phyloP scores from a whole-genome alignment of 1,139 yeast genomes.

The Hanseniaspora sp. region DNA sequence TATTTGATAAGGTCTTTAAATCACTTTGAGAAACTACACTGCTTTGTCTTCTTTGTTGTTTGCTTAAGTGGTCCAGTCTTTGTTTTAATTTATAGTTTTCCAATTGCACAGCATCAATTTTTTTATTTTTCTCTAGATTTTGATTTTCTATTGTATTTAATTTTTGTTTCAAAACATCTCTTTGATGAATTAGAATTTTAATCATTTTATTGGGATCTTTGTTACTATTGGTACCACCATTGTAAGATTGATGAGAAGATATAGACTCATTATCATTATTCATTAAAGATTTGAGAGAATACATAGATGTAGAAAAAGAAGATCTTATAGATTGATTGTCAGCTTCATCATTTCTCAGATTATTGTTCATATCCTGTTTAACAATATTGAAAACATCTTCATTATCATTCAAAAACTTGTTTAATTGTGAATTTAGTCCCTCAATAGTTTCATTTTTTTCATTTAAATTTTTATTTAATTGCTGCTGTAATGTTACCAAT shows the following conservation, averaged over 20 bases:
- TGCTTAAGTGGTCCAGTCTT: background rate
- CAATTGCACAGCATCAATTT: background rate
- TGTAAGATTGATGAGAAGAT: background rate
- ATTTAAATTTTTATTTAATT: background rate
- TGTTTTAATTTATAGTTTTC: conserved; percentile 3
- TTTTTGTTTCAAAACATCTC: conserved; percentile 14
- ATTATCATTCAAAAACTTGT: conserved; percentile 7
- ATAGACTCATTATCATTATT: background rate
- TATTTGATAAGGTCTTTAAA: background rate
- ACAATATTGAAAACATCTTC: background rate
- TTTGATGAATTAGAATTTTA: conserved; percentile 3
- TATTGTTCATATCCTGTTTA: background rate
- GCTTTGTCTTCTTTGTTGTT: background rate
- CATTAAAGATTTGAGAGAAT: conserved; percentile 10
- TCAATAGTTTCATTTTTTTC: conserved; percentile 5
- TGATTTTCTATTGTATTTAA: background rate
- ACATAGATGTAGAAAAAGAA: conserved; percentile 8
- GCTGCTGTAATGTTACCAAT: background rate
- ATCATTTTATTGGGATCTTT: conserved; percentile 10
- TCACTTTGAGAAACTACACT: background rate
- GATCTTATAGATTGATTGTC: conserved; percentile 10
- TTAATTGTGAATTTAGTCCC: conserved; percentile 1
- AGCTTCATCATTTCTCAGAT: background rate
- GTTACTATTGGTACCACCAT: background rate
- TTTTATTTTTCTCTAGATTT: background rate